These are phyloP conservation scores for Hansenula sp. DNA, from an alignment of 1,139 yeast genomes.

Conservation along the genomic window DNA sequence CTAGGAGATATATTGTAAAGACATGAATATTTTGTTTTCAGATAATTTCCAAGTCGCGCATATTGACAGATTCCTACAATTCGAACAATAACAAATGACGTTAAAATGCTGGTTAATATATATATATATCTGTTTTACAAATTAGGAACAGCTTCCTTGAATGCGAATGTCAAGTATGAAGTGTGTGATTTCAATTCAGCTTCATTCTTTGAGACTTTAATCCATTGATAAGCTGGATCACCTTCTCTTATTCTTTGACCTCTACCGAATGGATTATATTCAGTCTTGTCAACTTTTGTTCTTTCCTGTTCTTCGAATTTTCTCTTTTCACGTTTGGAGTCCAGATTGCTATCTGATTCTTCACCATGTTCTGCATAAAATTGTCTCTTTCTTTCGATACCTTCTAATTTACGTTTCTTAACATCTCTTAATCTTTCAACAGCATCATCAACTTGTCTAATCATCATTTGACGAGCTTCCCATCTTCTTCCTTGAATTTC, in stretches of 20 bases:
- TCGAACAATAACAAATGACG: not conserved
- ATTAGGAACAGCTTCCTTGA: conserved; percentile 22
- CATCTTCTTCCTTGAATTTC: conserved; percentile 83
- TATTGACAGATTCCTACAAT: too few species aligned
- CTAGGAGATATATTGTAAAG: too few species aligned
- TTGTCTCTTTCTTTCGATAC: conserved; percentile 57
- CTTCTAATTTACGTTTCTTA: conserved; percentile 67
- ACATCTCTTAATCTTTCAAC: conserved; percentile 77
- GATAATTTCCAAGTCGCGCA: not conserved
- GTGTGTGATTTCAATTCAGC: conserved; percentile 90
- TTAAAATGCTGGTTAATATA: not conserved
- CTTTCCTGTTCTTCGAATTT: conserved; percentile 23
- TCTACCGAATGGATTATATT: conserved; percentile 89
- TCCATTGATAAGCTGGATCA: conserved; percentile 75
- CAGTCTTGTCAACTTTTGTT: conserved; percentile 39
- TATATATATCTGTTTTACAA: not conserved
- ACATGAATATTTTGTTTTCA: not conserved
- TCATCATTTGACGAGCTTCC: conserved; percentile 92
- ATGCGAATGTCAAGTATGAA: conserved; percentile 89
- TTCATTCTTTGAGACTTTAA: conserved; percentile 76
- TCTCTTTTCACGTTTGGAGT: conserved; percentile 21
- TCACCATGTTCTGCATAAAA: conserved; percentile 25
- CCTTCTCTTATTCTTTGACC: conserved; percentile 76
- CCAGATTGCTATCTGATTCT: conserved; percentile 9
- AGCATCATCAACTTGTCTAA: conserved; percentile 75